Percentiles rank a stretch among this genome's conserved stretches.
These are phyloP conservation scores for Plasmodium vinckei DNA, from an alignment of 169 alveolate genomes.

Conservation along the genomic window DNA sequence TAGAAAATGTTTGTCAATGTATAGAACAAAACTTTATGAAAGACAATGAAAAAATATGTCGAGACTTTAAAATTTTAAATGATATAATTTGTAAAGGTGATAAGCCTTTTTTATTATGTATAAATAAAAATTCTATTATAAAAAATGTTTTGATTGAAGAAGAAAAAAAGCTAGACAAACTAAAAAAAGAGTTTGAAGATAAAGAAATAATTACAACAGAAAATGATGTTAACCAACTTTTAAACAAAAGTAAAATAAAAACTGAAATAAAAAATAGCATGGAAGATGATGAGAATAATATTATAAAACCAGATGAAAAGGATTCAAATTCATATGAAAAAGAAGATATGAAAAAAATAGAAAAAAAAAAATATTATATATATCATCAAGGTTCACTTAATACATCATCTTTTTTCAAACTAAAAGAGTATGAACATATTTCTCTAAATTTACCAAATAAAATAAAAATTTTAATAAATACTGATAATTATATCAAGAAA, in stretches of 20 bases:
- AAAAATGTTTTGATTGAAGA: constrained; percentile 25
- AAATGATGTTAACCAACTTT: constrained; percentile 6
- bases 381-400: constrained; percentile 62
- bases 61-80: constrained; percentile 54
- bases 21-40: constrained; percentile 58
- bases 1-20: constrained; percentile 49
- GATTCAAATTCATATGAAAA: not conserved
- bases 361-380: constrained; percentile 19
- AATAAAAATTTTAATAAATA: constrained; percentile 40
- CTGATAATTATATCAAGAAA: constrained; percentile 26
- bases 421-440: constrained; percentile 24
- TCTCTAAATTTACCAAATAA: constrained; percentile 58
- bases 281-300: not conserved
- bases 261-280: constrained; percentile 28
- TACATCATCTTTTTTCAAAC: constrained; percentile 37
- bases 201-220: constrained; percentile 1
- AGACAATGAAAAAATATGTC: constrained; percentile 48
- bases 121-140: constrained; percentile 27
- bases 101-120: constrained; percentile 57
- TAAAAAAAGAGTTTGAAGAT: constrained; percentile 47
- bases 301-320: not conserved
- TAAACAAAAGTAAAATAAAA: constrained; percentile 29
- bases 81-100: constrained; percentile 66
- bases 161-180: constrained; percentile 30
- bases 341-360: not conserved